Conservation (phyloP, 2,329 filamentous ascomycete species). For the Pestalotiopsis sp. region DNA sequence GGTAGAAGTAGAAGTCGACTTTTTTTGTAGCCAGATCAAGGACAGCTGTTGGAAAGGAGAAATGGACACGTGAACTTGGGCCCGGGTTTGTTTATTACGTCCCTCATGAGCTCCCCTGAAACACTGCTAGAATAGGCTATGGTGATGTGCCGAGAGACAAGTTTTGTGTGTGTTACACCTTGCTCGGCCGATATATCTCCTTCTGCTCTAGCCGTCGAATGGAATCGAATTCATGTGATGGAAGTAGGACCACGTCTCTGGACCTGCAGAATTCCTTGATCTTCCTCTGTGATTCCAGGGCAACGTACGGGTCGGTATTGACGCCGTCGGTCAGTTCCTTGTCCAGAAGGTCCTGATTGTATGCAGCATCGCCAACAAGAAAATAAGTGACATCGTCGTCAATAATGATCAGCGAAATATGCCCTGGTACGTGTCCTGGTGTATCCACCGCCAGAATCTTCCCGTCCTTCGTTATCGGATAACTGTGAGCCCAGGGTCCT, state of each 20-base stretch:
- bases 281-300: conserved; percentile 28
- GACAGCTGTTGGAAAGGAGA: too few relatives aligned
- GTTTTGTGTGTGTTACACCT: too few relatives aligned
- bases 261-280: conserved; percentile 32
- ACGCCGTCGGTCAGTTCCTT: conserved; percentile 33
- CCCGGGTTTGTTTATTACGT: too few relatives aligned
- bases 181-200: not conserved
- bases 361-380: conserved; percentile 33
- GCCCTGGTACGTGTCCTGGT: conserved; percentile 35
- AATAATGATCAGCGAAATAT: conserved; percentile 28
- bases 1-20: not conserved
- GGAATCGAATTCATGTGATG: conserved; percentile 24
- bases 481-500: conserved; percentile 30
- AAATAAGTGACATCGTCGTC: conserved; percentile 24
- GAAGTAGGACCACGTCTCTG: conserved; percentile 26
- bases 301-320: conserved; percentile 29
- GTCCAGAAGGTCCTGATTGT: conserved; percentile 29
- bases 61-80: too few relatives aligned
- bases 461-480: conserved; percentile 30
- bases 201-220: not conserved
- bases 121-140: too few relatives aligned
- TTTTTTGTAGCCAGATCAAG: too few relatives aligned
- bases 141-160: too few relatives aligned
- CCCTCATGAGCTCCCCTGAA: too few relatives aligned
- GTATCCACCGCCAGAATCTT: conserved; percentile 32